Percentiles rank a stretch among this genome's conserved stretches.
Conservation (phyloP, 2,329 filamentous ascomycete genomes). For the Paraphoma sp. region DNA sequence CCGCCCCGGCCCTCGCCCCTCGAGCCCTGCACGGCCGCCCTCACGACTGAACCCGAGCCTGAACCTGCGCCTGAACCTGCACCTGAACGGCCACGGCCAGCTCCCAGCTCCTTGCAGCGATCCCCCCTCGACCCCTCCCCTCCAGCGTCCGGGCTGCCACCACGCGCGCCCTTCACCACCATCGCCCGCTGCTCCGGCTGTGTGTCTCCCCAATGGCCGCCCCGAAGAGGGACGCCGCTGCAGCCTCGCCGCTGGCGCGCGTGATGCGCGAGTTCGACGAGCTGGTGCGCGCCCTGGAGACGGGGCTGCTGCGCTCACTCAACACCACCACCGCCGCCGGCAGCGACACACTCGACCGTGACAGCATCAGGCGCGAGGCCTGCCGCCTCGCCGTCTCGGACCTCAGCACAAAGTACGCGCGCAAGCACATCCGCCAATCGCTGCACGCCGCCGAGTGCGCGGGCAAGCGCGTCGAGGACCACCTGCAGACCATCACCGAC, state of each 20-base stretch:
- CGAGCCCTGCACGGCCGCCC: neutral
- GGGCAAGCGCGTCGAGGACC: conserved; percentile 39
- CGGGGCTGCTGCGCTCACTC: conserved; percentile 37
- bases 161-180: conserved; percentile 1
- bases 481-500: conserved; percentile 19
- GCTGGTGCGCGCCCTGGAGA: conserved; percentile 37
- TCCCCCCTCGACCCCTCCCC: conserved; percentile 8
- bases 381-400: conserved; percentile 42
- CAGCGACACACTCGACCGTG: conserved; percentile 7
- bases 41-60: too few species aligned
- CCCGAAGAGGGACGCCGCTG: conserved; percentile 28
- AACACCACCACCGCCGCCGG: conserved; percentile 18
- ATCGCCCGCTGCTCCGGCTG: neutral
- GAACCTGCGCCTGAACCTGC: too few species aligned
- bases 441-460: conserved; percentile 37
- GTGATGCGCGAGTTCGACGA: conserved; percentile 45
- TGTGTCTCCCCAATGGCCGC: conserved; percentile 32
- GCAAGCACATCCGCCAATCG: conserved; percentile 40
- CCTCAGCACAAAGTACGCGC: conserved; percentile 38
- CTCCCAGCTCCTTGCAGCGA: neutral
- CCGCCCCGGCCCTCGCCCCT: too few species aligned
- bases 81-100: neutral
- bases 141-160: conserved; percentile 1
- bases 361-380: conserved; percentile 35
- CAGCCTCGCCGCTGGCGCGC: conserved; percentile 27